These are phyloP conservation scores for Eucalyptus pauciflora DNA, from an alignment of 345 rosid species.

Conservation along the genomic window DNA sequence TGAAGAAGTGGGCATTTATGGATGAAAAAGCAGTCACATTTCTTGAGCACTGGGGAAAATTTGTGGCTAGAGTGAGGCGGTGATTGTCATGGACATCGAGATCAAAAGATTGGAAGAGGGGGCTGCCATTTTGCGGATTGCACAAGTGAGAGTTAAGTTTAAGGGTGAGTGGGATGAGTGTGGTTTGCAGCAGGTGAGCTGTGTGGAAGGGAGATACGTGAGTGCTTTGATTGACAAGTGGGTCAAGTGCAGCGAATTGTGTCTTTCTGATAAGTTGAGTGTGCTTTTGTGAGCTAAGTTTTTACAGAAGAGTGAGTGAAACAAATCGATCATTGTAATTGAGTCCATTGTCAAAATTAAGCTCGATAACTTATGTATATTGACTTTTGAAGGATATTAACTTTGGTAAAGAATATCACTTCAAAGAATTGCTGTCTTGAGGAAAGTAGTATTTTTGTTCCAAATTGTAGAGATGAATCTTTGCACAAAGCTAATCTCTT, in stretches of 20 bases:
- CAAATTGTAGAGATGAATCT: not conserved
- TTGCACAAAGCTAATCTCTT: not conserved
- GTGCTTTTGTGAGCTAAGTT: not conserved
- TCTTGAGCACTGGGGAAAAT: not conserved
- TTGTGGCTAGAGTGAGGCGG: not conserved
- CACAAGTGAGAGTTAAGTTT: not conserved
- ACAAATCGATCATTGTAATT: not conserved
- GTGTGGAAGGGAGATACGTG: not conserved
- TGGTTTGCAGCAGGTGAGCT: not conserved
- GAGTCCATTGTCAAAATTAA: not conserved
- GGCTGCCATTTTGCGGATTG: not conserved
- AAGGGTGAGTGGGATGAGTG: not conserved
- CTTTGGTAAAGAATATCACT: not conserved
- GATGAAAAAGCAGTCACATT: not conserved
- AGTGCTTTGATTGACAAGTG: not conserved
- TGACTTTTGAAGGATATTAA: not conserved
- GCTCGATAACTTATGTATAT: not conserved
- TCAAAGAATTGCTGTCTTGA: not conserved
- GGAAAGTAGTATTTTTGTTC: not conserved
- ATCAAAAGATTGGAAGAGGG: not conserved
- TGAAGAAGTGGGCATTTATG: not conserved
- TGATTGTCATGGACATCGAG: not conserved
- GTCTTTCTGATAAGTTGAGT: not conserved
- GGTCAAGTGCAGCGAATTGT: not conserved
- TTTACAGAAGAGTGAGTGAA: not conserved